Base-by-base conservation (phyloP, 306 rosid species). In the Vigna mungo region DNA sequence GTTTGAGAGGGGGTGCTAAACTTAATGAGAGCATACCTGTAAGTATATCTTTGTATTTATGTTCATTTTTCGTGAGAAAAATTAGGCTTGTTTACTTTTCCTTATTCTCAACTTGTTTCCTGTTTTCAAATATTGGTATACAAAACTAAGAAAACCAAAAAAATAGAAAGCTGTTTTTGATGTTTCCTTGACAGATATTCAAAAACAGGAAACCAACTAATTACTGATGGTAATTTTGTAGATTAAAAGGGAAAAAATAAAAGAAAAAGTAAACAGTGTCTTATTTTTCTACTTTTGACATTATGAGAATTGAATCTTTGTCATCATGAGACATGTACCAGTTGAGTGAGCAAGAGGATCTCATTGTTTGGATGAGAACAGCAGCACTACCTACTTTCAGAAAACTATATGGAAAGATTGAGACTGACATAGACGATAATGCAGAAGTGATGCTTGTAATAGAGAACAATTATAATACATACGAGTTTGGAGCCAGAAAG, bases 301-400 rank as follows among this genome's bases (percentile, higher is more conserved):
- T 78, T 59, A 41, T 23, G 25, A 55, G 77, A 48, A 55, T 15
- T 10, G 41, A 78, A 79, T 18, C 44, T 74, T 73, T 67, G 44
- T 77, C 25, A 78, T 69, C 37, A 76, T 76, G 84, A 46, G 87
- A 10, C 75, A 48, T 86, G 86, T n/a, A 66, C 72, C 83, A 94
- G 96, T 71, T 94, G 84, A 94, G 92, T 71, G 77, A 89, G 74
- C 98, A 94, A 87, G 93, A 81, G 79, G 98, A 94, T 84, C 92
- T 94, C 55, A 94, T 94, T 36, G 98, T 94, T 72, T 94, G 98
- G 98, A 94, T 94, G 98, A 70, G 97, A 74, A 88, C 92, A 12
- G 96, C 97, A 15, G 96, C 98, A 30, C 46, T 94, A 53, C 91
- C 98, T 16, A 87, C 88, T 12, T 93, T 93, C 85, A 86, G 97